Percentiles rank a stretch among this genome's conserved stretches.
phyloP scores from a whole-genome alignment of 306 rosid genomes.

The Acacia confusa region DNA sequence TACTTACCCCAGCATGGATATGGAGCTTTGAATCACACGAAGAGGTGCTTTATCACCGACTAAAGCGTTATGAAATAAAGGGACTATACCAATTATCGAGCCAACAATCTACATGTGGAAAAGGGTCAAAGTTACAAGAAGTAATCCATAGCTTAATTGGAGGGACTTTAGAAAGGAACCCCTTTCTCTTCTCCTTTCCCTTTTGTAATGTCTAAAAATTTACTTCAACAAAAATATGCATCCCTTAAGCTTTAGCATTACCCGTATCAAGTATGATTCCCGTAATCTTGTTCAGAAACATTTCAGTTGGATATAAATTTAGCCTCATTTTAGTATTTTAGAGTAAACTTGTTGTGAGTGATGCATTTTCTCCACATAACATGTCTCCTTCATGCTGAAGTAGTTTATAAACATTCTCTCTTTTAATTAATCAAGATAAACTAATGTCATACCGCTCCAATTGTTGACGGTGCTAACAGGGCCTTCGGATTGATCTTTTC shows the following conservation, averaged over 20 bases:
- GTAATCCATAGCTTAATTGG: neutral
- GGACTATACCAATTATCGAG: constrained; percentile 29
- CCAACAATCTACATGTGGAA: constrained; percentile 32
- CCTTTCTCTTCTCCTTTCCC: neutral
- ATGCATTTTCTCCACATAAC: neutral
- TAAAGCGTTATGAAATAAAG: constrained; percentile 30
- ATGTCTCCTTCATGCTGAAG: neutral
- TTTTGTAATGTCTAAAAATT: neutral
- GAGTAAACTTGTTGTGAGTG: neutral
- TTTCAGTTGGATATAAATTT: no score
- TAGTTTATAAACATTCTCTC: neutral
- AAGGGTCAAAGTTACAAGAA: neutral
- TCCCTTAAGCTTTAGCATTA: no score
- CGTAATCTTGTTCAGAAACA: no score
- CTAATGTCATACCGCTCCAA: constrained; percentile 34
- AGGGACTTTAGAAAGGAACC: neutral
- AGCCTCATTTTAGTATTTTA: neutral
- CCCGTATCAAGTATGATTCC: no score
- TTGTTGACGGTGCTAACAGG: constrained; percentile 37
- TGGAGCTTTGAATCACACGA: constrained; percentile 33
- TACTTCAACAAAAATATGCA: no score
- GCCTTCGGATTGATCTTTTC: constrained; percentile 30
- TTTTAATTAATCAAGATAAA: neutral
- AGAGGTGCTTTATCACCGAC: constrained; percentile 40
- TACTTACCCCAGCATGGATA: constrained; percentile 42